These are phyloP conservation scores for Flaveria robusta DNA, from an alignment of 129 eudicot species.

Conservation along the genomic window DNA sequence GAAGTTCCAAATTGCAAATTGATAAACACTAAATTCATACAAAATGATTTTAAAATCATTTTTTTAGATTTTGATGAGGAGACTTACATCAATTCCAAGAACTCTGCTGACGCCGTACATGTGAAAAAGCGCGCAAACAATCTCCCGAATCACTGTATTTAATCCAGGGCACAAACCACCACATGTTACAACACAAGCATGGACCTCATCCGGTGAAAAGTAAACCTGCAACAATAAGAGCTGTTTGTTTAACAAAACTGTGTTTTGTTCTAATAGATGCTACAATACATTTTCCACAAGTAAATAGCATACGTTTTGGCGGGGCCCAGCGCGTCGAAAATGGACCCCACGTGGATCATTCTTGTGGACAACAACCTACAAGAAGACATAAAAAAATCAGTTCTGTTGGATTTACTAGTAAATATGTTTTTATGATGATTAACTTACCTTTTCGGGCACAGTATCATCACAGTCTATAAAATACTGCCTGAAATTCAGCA, in stretches of 20 bases:
- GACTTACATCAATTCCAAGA: slow-evolving; percentile 86
- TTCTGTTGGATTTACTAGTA: background rate
- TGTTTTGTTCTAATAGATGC: background rate
- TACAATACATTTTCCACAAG: background rate
- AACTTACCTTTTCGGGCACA: slow-evolving; percentile 72
- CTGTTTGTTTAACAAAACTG: slow-evolving; percentile 27
- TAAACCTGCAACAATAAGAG: slow-evolving; percentile 57
- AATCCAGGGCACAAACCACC: slow-evolving; percentile 95
- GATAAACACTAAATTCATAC: background rate
- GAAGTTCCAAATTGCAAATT: background rate
- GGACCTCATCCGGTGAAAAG: slow-evolving; percentile 74
- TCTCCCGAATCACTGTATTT: slow-evolving; percentile 88
- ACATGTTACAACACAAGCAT: slow-evolving; percentile 85
- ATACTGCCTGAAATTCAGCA: slow-evolving; percentile 74
- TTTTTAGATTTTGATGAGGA: slow-evolving; percentile 1
- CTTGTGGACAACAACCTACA: slow-evolving; percentile 74
- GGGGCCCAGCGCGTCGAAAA: slow-evolving; percentile 95
- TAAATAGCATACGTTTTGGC: slow-evolving; percentile 55
- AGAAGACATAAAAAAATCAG: slow-evolving; percentile 13
- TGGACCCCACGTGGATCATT: slow-evolving; percentile 76
- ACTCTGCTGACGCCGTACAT: slow-evolving; percentile 81
- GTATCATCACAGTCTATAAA: slow-evolving; percentile 79
- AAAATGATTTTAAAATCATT: background rate
- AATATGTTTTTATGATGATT: slow-evolving; percentile 1
- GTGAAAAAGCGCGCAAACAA: slow-evolving; percentile 76